These are phyloP conservation scores for Paraphaeosphaeria minitans DNA, from an alignment of 2,329 filamentous ascomycete species.

Conservation along the genomic window DNA sequence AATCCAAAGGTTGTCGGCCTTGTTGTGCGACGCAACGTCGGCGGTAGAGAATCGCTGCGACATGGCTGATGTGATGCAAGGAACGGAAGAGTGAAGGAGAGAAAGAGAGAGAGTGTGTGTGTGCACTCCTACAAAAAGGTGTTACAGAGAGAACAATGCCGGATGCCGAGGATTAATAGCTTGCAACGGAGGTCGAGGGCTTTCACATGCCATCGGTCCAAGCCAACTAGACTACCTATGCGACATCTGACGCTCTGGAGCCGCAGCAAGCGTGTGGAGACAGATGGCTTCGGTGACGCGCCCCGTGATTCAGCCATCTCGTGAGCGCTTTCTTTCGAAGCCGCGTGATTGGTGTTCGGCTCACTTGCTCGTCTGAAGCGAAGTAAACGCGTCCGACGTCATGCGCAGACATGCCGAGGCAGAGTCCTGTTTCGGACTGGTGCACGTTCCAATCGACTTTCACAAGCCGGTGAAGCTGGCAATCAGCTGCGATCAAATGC, in stretches of 20 bases:
- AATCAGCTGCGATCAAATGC: conserved; percentile 7
- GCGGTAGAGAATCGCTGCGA: conserved; percentile 81
- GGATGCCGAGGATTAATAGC: conserved; percentile 27
- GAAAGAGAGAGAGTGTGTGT: conserved; percentile 10
- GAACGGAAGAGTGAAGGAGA: conserved; percentile 10
- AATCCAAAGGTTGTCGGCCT: conserved; percentile 82
- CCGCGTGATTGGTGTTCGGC: conserved; percentile 35
- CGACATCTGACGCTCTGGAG: conserved; percentile 24
- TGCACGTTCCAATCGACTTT: conserved; percentile 10
- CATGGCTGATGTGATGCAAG: conserved; percentile 60
- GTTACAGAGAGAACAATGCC: conserved; percentile 28
- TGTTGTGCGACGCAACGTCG: conserved; percentile 93
- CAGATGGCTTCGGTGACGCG: conserved; percentile 24
- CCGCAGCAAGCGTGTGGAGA: conserved; percentile 30
- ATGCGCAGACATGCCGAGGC: conserved; percentile 38
- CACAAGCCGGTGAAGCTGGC: conserved; percentile 10
- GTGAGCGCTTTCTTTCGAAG: conserved; percentile 34
- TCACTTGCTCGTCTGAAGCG: conserved; percentile 32
- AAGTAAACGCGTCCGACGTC: conserved; percentile 33
- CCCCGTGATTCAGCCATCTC: conserved; percentile 32
- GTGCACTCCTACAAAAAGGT: conserved; percentile 20
- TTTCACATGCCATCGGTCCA: conserved; percentile 45
- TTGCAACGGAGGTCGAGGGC: conserved; percentile 23
- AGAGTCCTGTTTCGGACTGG: conserved; percentile 11
- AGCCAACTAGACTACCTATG: conserved; percentile 20